Conservation (phyloP, 257 asterid genomes). For the Leptodermis oblonga region DNA sequence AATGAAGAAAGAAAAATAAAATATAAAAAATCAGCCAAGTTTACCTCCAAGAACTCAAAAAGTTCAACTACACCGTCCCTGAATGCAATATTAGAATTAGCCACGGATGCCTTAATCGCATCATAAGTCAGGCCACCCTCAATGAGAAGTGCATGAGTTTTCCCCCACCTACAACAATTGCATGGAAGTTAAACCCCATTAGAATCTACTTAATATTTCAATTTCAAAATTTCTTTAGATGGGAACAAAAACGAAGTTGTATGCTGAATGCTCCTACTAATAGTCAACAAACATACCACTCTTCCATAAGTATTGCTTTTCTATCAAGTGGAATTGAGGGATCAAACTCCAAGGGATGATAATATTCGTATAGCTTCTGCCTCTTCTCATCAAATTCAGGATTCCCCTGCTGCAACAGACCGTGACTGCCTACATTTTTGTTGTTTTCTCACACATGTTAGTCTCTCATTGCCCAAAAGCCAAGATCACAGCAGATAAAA, state of each 20-base stretch:
- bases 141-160: slow-evolving; percentile 82
- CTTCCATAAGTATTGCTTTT: slow-evolving; percentile 91
- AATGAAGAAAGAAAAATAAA: neutral
- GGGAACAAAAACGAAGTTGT: neutral
- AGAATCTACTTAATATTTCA: neutral
- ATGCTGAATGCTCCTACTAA: neutral
- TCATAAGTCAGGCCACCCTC: slow-evolving; percentile 75
- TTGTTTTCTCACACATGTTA: slow-evolving; percentile 19
- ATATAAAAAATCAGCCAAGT: neutral
- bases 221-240: slow-evolving; percentile 2
- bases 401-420: slow-evolving; percentile 72
- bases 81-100: slow-evolving; percentile 60
- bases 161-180: slow-evolving; percentile 72
- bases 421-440: slow-evolving; percentile 70
- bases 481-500: neutral
- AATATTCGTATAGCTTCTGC: slow-evolving; percentile 65
- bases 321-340: slow-evolving; percentile 72
- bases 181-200: slow-evolving; percentile 8
- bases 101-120: slow-evolving; percentile 72
- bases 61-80: slow-evolving; percentile 89
- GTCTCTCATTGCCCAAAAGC: slow-evolving; percentile 12
- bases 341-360: slow-evolving; percentile 86
- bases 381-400: slow-evolving; percentile 73
- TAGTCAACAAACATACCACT: slow-evolving; percentile 58
- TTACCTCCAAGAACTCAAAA: slow-evolving; percentile 84